Conservation (phyloP, 1,284 basidiomycete genomes). For the Austroboletus novae-zelandiae region DNA sequence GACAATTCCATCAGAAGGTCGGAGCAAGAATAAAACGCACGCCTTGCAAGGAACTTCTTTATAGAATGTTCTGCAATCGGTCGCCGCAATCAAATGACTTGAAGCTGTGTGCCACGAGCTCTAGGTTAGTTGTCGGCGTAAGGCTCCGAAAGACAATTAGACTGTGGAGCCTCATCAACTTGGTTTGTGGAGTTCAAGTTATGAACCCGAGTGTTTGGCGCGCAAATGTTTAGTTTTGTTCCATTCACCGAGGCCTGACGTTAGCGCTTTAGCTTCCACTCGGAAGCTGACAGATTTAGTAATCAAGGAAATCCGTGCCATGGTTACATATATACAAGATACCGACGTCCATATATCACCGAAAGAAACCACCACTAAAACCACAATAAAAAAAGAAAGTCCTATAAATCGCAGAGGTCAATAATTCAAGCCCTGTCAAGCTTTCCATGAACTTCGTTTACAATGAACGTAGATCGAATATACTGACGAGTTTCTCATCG, state of each 20-base stretch:
- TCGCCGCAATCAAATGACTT: neutral
- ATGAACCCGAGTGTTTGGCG: no score
- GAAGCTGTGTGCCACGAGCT: neutral
- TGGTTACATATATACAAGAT: neutral
- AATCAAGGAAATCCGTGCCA: neutral
- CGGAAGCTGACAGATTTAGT: no score
- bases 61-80: conserved; percentile 7
- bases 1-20: conserved; percentile 20
- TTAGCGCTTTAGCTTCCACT: no score
- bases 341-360: neutral
- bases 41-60: conserved; percentile 14
- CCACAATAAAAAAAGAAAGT: neutral
- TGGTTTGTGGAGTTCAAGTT: no score
- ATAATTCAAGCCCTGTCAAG: neutral
- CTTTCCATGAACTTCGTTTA: neutral
- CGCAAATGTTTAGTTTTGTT: no score
- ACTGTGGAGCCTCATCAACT: no score
- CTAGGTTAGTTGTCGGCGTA: no score
- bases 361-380: neutral
- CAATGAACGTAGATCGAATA: neutral
- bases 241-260: no score
- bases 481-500: conserved; percentile 11
- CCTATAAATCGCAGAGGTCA: neutral
- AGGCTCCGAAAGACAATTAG: no score
- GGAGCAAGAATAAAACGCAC: conserved; percentile 2